Evolutionary conservation across 257 asterid species (phyloP).

Genomic region (Craterostigma plantagineum): DNA sequence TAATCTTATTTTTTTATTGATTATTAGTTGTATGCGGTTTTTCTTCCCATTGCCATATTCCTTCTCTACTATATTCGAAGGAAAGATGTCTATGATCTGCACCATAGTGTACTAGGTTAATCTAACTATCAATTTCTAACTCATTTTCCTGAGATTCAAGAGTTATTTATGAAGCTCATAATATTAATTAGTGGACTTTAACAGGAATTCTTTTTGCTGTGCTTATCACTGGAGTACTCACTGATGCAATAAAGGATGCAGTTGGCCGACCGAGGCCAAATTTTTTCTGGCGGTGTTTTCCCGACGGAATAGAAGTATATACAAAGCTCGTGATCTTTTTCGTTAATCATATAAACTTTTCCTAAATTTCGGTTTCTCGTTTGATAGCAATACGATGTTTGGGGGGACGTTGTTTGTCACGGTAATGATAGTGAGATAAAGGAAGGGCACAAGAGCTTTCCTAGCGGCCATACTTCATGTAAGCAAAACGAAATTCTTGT

Average conservation of each 20-base stretch:
- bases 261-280: conserved; percentile 98
- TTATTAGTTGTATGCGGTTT: conserved; percentile 15
- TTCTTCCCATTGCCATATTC: conserved; percentile 42
- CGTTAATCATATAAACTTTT: too few species aligned
- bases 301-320: conserved; percentile 77
- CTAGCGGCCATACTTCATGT: conserved; percentile 96
- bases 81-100: conserved; percentile 56
- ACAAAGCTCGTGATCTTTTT: too few species aligned
- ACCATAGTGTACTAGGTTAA: conserved; percentile 71
- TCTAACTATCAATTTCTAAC: conserved; percentile 2
- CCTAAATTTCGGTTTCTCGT: conserved; percentile 11
- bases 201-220: conserved; percentile 78
- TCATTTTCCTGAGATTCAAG: too few species aligned
- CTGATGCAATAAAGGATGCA: conserved; percentile 92
- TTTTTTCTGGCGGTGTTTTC: conserved; percentile 96
- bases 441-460: conserved; percentile 97
- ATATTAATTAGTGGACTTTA: neutral
- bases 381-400: conserved; percentile 52
- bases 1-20: too few species aligned
- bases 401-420: conserved; percentile 68
- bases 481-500: conserved; percentile 14
- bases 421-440: conserved; percentile 54
- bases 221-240: conserved; percentile 61
- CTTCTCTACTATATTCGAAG: conserved; percentile 46
- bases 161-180: too few species aligned